Conservation (phyloP, 495 filamentous ascomycete species). For the Amorphotheca resinae region DNA sequence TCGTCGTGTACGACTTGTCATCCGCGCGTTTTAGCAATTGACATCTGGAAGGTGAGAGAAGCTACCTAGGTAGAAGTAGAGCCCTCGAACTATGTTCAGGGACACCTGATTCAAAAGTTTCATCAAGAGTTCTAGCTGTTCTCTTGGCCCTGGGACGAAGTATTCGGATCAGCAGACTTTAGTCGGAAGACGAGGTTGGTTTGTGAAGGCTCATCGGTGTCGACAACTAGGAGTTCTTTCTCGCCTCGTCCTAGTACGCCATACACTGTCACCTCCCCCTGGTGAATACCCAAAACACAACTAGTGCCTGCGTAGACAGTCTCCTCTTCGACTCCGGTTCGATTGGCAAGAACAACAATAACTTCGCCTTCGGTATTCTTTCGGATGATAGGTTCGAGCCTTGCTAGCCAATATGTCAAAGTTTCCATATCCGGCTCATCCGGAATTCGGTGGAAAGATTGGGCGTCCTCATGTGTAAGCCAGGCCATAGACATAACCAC, state of each 20-base stretch:
- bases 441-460: conserved; percentile 29
- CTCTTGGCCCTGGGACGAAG: too few species aligned
- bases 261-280: conserved; percentile 54
- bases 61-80: too few species aligned
- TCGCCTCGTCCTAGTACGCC: conserved; percentile 53
- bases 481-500: conserved; percentile 85
- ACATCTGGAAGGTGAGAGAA: too few species aligned
- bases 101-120: too few species aligned
- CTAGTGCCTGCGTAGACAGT: conserved; percentile 78
- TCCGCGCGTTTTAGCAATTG: too few species aligned
- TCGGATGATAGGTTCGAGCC: conserved; percentile 60
- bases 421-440: conserved; percentile 61
- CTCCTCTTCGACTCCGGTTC: conserved; percentile 55
- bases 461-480: conserved; percentile 47
- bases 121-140: too few species aligned
- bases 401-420: conserved; percentile 79
- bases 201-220: conserved; percentile 29
- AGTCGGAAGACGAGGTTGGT: conserved; percentile 17
- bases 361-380: conserved; percentile 46
- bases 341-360: conserved; percentile 74
- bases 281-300: conserved; percentile 60
- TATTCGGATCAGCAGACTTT: too few species aligned
- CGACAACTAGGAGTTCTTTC: conserved; percentile 51
- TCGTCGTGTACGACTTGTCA: too few species aligned
- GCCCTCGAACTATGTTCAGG: too few species aligned